Evolutionary conservation across 1,284 basidiomycete genomes (phyloP), one percentile per base, ranked within the genome.

Genomic region (Puccinia polysora): DNA sequence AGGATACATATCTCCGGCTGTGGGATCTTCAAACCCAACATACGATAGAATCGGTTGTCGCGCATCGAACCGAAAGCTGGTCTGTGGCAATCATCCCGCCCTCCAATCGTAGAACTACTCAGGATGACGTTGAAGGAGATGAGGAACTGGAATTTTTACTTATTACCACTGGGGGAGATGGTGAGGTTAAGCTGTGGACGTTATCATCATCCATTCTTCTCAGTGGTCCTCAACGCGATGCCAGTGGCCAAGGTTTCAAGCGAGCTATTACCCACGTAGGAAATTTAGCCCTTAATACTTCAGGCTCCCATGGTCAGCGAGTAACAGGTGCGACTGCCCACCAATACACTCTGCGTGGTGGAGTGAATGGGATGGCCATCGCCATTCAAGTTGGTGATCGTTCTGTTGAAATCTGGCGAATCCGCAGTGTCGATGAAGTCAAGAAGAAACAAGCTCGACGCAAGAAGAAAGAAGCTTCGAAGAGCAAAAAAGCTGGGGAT

Each of bases 11-110:
- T 76, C 78, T 98, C 76, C 98, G 98, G 80, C 82, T 99, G 14
- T 99, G 95, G 94, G 92, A 97, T 79, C 84, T 98, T 20, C 85
- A 87, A 5, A 93, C 92, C 0, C 93, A 96, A 78, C 94, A 98
- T 79, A 98, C 94, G 78, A 83, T 97, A 4, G 92, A 97, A 81
- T 98, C 96, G 0, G 81, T 96, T 49, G 90, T 97, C 38, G 92
- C 91, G 0, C 92, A 96, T 78, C 87, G 89, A 36, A 87, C 89
- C 6, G 92, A 96, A 81, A 85, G 94, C 34, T 78, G 77, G 75
- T 78, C 80, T 14, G 90, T 89, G 85, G 85, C 88, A 4, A 81
- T 91, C 79, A 86, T 86, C 75, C 77, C 89, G 15, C 53, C 59
- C 7, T 47, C 60, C 28, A 34, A 4, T 56, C 36, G 38, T 5